Percentiles rank a stretch among this genome's conserved stretches.
phyloP scores from a whole-genome alignment of 2,329 filamentous ascomycete species.

The Aspergillus sp. region DNA sequence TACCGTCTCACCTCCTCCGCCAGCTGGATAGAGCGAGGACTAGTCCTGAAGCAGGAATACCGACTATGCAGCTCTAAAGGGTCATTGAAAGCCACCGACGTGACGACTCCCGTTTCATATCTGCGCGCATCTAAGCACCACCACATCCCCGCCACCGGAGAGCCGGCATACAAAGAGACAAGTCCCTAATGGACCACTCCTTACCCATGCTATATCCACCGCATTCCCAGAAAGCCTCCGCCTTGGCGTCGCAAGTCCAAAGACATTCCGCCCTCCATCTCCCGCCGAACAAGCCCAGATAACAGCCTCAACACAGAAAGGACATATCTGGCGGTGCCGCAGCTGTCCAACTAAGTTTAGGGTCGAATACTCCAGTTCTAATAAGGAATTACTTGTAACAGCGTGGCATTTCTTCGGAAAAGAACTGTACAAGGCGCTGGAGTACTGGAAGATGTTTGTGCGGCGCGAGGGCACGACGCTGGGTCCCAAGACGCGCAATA shows the following conservation, averaged over 20 bases:
- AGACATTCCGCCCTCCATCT: not conserved
- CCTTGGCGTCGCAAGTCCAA: not conserved
- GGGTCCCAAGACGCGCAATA: slow-evolving; percentile 1
- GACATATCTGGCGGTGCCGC: not conserved
- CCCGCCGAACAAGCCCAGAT: not conserved
- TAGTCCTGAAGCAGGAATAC: slow-evolving; percentile 1
- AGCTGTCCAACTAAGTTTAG: slow-evolving; percentile 5
- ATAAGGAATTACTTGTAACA: not conserved
- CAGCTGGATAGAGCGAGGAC: not conserved
- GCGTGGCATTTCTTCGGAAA: slow-evolving; percentile 8
- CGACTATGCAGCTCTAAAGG: not conserved
- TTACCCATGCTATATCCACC: not conserved
- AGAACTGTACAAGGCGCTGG: slow-evolving; percentile 1
- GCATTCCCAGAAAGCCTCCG: not conserved
- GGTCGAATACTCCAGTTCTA: not conserved
- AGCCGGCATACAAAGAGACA: not conserved
- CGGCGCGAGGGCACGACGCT: not conserved
- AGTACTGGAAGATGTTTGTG: slow-evolving; percentile 8
- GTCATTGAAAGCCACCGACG: not conserved
- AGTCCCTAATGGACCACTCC: not conserved
- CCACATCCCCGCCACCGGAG: not conserved
- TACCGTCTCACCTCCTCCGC: not conserved
- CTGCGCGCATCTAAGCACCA: slow-evolving; percentile 6
- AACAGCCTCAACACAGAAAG: not conserved
- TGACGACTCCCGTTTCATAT: slow-evolving; percentile 1